A percentile compares a stretch with the other conserved stretches of the same genome.
Conservation (phyloP, 192 early-diverging fungal species). For the Backusella tarrabulga region DNA sequence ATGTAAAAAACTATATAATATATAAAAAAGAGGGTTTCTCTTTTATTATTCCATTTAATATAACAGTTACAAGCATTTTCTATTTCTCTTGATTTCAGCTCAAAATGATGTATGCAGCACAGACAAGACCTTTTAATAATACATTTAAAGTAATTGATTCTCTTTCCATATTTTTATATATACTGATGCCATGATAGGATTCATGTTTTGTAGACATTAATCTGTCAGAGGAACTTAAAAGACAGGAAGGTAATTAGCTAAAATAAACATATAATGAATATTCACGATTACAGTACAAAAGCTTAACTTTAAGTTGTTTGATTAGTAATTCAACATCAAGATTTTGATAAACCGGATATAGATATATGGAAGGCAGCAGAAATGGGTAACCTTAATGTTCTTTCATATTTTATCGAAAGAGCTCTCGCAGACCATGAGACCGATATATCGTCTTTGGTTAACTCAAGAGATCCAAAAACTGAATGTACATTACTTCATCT, state of each 20-base stretch:
- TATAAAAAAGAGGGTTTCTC: not conserved
- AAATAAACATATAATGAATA: not conserved
- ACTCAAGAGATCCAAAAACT: conserved; percentile 25
- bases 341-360: not conserved
- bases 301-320: not conserved
- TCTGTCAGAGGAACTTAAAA: conserved; percentile 1
- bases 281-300: not conserved
- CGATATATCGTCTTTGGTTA: conserved; percentile 11
- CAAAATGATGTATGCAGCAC: conserved; percentile 4
- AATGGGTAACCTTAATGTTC: conserved; percentile 19
- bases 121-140: conserved; percentile 8
- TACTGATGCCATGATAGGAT: not conserved
- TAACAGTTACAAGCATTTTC: not conserved
- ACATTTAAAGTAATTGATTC: not conserved
- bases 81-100: not conserved
- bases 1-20: not conserved
- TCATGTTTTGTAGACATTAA: conserved; percentile 7
- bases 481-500: conserved; percentile 34
- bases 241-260: not conserved
- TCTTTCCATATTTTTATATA: not conserved
- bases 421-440: not conserved
- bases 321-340: not conserved
- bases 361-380: conserved; percentile 27
- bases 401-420: conserved; percentile 28
- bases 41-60: not conserved